Conservation (phyloP, 2,329 filamentous ascomycete species). For the Laburnicola sp. region DNA sequence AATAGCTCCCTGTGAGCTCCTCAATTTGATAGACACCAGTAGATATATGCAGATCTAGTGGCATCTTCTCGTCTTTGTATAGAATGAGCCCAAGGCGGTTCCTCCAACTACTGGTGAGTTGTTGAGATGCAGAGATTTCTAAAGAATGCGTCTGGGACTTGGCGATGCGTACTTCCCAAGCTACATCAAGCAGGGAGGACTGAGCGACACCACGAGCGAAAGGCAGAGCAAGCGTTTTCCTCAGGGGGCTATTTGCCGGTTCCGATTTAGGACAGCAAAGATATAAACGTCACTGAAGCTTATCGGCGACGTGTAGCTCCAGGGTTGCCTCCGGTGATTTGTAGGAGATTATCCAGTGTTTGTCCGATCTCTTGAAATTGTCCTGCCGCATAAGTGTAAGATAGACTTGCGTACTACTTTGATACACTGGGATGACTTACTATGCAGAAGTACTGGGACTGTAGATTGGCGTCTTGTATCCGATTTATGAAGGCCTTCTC, state of each 20-base stretch:
- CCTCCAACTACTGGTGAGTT: constrained; percentile 41
- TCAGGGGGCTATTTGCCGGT: constrained; percentile 44
- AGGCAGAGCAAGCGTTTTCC: constrained; percentile 45
- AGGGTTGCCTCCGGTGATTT: constrained; percentile 44
- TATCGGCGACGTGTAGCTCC: constrained; percentile 46
- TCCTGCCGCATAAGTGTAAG: background rate
- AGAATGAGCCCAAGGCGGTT: constrained; percentile 42
- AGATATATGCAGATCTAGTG: constrained; percentile 49
- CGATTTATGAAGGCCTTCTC: constrained; percentile 11
- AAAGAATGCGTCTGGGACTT: constrained; percentile 12
- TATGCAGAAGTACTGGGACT: constrained; percentile 19
- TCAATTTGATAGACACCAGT: constrained; percentile 27
- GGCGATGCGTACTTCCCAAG: constrained; percentile 32
- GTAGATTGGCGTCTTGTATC: constrained; percentile 13
- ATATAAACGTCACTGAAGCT: constrained; percentile 51
- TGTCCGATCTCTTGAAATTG: constrained; percentile 27
- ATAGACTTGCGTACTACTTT: no score
- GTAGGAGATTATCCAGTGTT: constrained; percentile 50
- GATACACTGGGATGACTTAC: background rate
- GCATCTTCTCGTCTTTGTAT: constrained; percentile 50
- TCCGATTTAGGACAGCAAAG: constrained; percentile 46
- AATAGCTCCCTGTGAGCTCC: constrained; percentile 56
- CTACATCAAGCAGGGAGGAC: constrained; percentile 15
- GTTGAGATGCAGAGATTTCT: constrained; percentile 20
- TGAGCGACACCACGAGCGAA: constrained; percentile 22